Conservation (phyloP, 257 asterid species). For the Rubia yunnanensis region DNA sequence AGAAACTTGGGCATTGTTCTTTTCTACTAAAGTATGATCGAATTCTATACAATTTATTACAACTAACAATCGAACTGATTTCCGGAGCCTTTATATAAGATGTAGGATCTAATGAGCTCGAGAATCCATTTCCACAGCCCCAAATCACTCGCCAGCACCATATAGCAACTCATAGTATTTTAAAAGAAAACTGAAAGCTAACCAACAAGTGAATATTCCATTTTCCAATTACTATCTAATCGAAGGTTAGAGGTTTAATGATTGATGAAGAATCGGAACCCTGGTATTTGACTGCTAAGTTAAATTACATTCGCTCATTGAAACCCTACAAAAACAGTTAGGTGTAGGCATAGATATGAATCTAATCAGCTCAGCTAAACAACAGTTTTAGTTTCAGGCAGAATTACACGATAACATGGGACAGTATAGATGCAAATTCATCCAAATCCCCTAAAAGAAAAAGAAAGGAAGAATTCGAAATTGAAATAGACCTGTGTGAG, state of each 20-base stretch:
- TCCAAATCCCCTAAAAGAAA: neutral
- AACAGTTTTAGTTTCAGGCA: neutral
- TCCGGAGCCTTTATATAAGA: too few species aligned
- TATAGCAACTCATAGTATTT: neutral
- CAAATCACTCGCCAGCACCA: neutral
- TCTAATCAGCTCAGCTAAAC: slow-evolving; percentile 1
- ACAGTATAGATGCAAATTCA: neutral
- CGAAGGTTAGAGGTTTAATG: neutral
- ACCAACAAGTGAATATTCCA: neutral
- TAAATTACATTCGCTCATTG: neutral
- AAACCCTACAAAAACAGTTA: neutral
- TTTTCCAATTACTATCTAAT: neutral
- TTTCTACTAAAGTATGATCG: neutral
- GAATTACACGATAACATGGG: too few species aligned
- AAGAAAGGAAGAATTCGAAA: neutral
- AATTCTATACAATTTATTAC: neutral
- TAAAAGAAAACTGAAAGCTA: neutral
- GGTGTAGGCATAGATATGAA: neutral
- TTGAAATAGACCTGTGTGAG: slow-evolving; percentile 47
- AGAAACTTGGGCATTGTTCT: neutral
- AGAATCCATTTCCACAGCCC: neutral
- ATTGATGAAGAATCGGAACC: too few species aligned
- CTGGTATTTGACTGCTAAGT: too few species aligned
- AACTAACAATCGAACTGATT: neutral
- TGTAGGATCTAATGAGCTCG: neutral